Evolutionary conservation across 176 grass and related monocot species (phyloP).

Genomic region (Secale cereale): DNA sequence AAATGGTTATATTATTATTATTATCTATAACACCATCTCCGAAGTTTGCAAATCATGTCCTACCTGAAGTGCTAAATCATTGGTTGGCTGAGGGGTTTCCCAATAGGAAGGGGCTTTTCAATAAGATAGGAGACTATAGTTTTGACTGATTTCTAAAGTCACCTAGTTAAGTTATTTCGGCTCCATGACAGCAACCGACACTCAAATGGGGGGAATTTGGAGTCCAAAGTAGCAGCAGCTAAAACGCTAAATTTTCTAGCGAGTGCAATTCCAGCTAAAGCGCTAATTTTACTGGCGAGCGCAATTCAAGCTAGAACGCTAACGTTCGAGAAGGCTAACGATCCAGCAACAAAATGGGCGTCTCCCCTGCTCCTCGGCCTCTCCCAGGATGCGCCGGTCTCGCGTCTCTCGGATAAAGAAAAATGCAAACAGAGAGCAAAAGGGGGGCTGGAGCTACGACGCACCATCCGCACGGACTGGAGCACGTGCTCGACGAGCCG

Average conservation of each 20-base stretch:
- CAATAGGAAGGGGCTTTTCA: neutral
- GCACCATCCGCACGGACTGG: constrained; percentile 37
- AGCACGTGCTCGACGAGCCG: neutral
- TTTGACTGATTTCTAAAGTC: neutral
- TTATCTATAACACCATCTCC: neutral
- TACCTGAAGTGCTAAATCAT: neutral
- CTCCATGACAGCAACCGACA: neutral
- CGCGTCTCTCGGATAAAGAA: neutral
- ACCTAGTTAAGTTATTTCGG: neutral
- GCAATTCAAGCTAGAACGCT: neutral
- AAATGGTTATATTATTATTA: neutral
- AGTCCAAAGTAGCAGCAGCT: neutral
- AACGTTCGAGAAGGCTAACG: neutral
- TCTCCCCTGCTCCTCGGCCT: neutral
- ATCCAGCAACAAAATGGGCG: neutral
- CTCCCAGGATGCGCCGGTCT: too few relatives aligned
- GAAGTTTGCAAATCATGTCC: neutral
- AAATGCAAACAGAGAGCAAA: neutral
- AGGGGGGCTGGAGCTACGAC: neutral
- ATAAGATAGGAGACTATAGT: neutral
- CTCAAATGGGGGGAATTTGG: neutral
- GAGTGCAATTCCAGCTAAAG: too few relatives aligned
- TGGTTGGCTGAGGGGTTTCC: neutral
- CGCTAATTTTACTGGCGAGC: neutral
- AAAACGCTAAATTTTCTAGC: neutral